Evolutionary conservation across 2,329 filamentous ascomycete species (phyloP).

Genomic region (Verticillium nubilum): DNA sequence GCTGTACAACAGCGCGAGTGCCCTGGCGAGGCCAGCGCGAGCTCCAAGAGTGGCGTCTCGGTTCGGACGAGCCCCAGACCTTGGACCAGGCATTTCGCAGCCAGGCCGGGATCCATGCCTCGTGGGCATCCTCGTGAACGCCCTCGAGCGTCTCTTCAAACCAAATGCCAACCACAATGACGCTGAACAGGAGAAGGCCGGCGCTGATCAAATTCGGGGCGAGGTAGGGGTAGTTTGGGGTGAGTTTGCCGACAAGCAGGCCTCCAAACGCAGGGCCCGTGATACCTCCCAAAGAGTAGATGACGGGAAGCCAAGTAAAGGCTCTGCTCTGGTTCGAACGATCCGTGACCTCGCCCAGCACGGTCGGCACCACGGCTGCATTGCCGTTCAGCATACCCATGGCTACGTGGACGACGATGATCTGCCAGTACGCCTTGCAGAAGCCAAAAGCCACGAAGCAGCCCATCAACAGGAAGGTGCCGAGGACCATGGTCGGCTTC

Average conservation of each 20-base stretch:
- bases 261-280: conserved; percentile 91
- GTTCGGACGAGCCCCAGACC: conserved; percentile 15
- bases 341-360: conserved; percentile 90
- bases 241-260: conserved; percentile 61
- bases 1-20: conserved; percentile 16
- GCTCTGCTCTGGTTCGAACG: conserved; percentile 89
- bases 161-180: conserved; percentile 70
- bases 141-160: conserved; percentile 80
- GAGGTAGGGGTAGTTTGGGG: conserved; percentile 71
- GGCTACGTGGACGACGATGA: conserved; percentile 75
- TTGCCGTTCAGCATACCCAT: conserved; percentile 97
- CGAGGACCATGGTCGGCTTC: conserved; percentile 76
- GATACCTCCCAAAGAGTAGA: conserved; percentile 94
- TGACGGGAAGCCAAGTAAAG: conserved; percentile 89
- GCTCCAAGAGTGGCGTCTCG: conserved; percentile 28
- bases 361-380: conserved; percentile 88
- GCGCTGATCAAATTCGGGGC: conserved; percentile 78
- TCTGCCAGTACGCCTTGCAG: conserved; percentile 75
- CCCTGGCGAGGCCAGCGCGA: conserved; percentile 29
- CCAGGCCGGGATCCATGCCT: conserved; percentile 26
- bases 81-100: conserved; percentile 22
- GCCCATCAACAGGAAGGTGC: conserved; percentile 73
- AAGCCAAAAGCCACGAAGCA: conserved; percentile 89
- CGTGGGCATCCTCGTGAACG: conserved; percentile 23
- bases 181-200: conserved; percentile 63